Percentiles rank a stretch among this genome's conserved stretches.
Conservation (phyloP, 768 basidiomycete species). For the Suillus discolor region DNA sequence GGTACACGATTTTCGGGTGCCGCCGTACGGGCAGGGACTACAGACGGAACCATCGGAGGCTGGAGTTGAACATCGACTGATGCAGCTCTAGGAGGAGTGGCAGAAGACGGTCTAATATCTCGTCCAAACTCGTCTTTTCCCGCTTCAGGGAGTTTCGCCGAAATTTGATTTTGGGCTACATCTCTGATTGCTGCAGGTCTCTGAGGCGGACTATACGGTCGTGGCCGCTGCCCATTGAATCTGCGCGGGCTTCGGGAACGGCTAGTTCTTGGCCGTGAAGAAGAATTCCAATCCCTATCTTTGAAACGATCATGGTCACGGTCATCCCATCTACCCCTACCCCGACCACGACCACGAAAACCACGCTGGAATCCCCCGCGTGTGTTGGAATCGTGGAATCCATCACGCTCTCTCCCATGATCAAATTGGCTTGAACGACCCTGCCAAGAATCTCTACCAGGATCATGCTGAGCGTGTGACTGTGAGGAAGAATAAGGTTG, state of each 20-base stretch:
- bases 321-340: slow-evolving; percentile 64
- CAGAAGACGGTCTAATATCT: slow-evolving; percentile 65
- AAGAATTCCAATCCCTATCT: slow-evolving; percentile 41
- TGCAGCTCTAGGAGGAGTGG: slow-evolving; percentile 31
- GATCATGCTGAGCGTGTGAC: slow-evolving; percentile 32
- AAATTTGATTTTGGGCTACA: slow-evolving; percentile 28
- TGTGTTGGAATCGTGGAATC: slow-evolving; percentile 46
- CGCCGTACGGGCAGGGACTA: slow-evolving; percentile 47
- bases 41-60: slow-evolving; percentile 37
- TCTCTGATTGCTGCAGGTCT: slow-evolving; percentile 40
- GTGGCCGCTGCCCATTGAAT: slow-evolving; percentile 52
- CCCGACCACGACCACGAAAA: slow-evolving; percentile 61
- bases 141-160: slow-evolving; percentile 32
- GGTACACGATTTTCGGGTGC: slow-evolving; percentile 51
- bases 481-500: slow-evolving; percentile 9
- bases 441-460: slow-evolving; percentile 43
- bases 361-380: slow-evolving; percentile 60
- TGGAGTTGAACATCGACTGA: slow-evolving; percentile 28
- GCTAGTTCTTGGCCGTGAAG: slow-evolving; percentile 54
- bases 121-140: slow-evolving; percentile 88
- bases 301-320: slow-evolving; percentile 43
- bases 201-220: slow-evolving; percentile 62
- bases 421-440: slow-evolving; percentile 33
- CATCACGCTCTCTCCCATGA: slow-evolving; percentile 46
- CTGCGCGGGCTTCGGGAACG: slow-evolving; percentile 79